Base-by-base conservation (phyloP, 2,329 filamentous ascomycete genomes). In the Hypoxylon sp. region DNA sequence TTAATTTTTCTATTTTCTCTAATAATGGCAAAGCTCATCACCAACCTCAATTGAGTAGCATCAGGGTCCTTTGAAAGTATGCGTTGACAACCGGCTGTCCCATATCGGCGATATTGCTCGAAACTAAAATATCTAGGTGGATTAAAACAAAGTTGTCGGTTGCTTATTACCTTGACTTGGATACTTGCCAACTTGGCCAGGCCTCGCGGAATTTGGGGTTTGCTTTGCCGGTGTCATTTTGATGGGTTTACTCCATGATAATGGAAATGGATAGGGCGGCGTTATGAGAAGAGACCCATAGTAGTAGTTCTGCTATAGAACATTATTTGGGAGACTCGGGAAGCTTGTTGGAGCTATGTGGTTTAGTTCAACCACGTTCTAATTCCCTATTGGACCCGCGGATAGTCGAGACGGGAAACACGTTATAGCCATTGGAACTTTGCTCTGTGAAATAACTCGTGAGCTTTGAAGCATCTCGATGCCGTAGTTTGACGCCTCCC, bases 331-430 rank as follows among this genome's bases (percentile, higher is more conserved):
- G 52, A 57, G 48, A 46, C 59, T 54, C 31, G 50, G 54, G 54
- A 65, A 31, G 35, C 52, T 37, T 57, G 58, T 62, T 53, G 59
- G 50, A 71, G 66, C 63, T 65, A 70, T 70, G 69, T 65, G 68
- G 68, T 71, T 57, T 69, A 72, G 62, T 63, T 58, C 57, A 67
- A 68, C 71, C 73, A 75, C 75, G 74, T 75, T 75, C 70, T 74
- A 50, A 48, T 61, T 55, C 67, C 69, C 59, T 52, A 76, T 76
- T 76, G 74, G 75, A 56, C 68, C 70, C 71, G 65, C 68, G 59
- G 71, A 73, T 66, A 67, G 47, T 65, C 63, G 54, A 55, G 63
- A 60, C 61, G 52, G 56, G 65, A 66, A 68, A 63, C 35, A 71
- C 42, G 57, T 52, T 67, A 68, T 61, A 71, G 58, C 31, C 42